Percentiles rank a stretch among this genome's conserved stretches.
Evolutionary conservation across 306 rosid genomes (phyloP).

Genomic region (Castanea mollissima): DNA sequence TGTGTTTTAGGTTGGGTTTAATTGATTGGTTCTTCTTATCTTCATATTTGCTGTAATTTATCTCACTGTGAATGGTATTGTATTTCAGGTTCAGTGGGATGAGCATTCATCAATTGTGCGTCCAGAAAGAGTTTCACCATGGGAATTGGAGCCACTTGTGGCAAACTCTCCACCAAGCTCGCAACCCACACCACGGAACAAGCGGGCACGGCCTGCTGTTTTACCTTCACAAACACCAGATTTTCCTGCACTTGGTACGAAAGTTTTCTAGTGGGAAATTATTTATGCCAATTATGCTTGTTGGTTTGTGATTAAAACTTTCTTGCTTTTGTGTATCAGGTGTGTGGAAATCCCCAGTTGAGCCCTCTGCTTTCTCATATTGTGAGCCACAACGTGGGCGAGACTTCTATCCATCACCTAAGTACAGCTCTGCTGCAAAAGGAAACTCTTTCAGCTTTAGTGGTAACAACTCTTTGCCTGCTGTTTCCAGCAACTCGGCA

Average conservation of each 20-base stretch:
- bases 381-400: conserved; percentile 63
- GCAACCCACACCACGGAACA: conserved; percentile 78
- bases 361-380: conserved; percentile 58
- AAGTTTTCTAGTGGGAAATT: conserved; percentile 13
- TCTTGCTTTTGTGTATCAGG: conserved; percentile 44
- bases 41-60: not conserved
- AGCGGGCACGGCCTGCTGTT: conserved; percentile 75
- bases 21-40: not conserved
- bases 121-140: conserved; percentile 92
- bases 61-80: conserved; percentile 9
- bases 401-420: conserved; percentile 60
- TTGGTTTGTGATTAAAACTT: conserved; percentile 8
- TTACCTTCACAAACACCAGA: conserved; percentile 67
- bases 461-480: conserved; percentile 54
- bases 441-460: conserved; percentile 59
- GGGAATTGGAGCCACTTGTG: conserved; percentile 98
- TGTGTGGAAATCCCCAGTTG: conserved; percentile 69
- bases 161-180: conserved; percentile 57
- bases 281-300: conserved; percentile 8
- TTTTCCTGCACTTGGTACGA: conserved; percentile 58
- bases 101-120: conserved; percentile 89
- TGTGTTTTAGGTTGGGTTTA: not conserved
- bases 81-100: conserved; percentile 95
- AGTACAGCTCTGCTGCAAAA: conserved; percentile 56
- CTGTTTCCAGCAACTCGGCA: conserved; percentile 58